Conservation (phyloP, 176 grass and related monocot species). For the Aegilops longissima region DNA sequence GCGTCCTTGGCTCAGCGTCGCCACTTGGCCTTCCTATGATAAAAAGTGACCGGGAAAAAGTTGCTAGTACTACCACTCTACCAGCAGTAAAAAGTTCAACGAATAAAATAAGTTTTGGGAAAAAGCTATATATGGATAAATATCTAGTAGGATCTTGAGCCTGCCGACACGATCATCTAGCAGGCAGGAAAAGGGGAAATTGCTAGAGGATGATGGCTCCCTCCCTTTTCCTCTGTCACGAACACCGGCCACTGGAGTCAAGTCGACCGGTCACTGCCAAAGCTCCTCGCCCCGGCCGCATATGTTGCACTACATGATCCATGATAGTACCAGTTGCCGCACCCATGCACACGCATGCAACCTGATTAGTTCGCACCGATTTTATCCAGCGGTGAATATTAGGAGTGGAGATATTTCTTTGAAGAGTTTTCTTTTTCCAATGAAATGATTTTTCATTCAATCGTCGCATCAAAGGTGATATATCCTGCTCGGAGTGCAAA, state of each 20-base stretch:
- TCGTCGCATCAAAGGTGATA: no score
- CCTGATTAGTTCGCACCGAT: neutral
- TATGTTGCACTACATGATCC: conserved; percentile 18
- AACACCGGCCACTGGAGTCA: conserved; percentile 31
- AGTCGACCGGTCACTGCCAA: conserved; percentile 32
- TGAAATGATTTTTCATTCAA: no score
- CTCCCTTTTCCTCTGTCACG: conserved; percentile 7
- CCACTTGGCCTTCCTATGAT: neutral
- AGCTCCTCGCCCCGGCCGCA: conserved; percentile 4
- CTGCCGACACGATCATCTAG: conserved; percentile 52
- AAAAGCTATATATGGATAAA: neutral
- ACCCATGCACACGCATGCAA: neutral
- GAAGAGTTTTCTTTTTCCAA: no score
- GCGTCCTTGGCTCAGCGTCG: no score
- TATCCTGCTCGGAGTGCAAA: no score
- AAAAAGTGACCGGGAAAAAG: neutral
- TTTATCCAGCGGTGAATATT: neutral
- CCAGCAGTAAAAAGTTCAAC: neutral
- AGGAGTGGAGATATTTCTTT: no score
- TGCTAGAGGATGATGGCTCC: neutral
- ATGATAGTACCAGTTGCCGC: conserved; percentile 12
- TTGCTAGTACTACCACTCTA: neutral
- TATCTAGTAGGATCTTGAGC: neutral
- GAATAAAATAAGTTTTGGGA: neutral
- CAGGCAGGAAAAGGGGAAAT: conserved; percentile 34